Percentiles rank a stretch among this genome's conserved stretches.
Evolutionary conservation across 331 rosid genomes (phyloP).

Genomic region (Acacia concinna): DNA sequence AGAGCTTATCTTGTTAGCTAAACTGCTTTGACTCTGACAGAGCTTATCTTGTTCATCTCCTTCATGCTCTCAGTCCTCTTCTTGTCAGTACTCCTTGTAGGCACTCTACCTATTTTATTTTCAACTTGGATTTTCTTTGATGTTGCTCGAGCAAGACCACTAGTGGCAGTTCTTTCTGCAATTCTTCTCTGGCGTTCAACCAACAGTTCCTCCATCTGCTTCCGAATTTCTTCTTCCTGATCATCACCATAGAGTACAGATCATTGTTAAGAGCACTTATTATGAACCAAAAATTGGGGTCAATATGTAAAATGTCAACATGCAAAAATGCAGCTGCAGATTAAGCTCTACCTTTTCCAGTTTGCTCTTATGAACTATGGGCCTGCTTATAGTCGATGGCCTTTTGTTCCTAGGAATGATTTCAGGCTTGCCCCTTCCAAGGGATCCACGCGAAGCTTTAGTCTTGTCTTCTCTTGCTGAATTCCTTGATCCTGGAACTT

Average conservation of each 20-base stretch:
- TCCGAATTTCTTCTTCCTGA: constrained; percentile 67
- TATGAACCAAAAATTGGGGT: neutral
- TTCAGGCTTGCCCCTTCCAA: constrained; percentile 42
- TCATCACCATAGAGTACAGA: constrained; percentile 26
- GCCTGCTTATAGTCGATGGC: constrained; percentile 40
- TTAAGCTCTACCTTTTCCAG: constrained; percentile 49
- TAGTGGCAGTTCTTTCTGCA: constrained; percentile 61
- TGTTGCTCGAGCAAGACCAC: constrained; percentile 33
- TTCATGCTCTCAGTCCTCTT: constrained; percentile 38
- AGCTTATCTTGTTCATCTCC: constrained; percentile 39
- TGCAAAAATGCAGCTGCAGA: constrained; percentile 6
- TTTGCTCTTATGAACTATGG: constrained; percentile 58
- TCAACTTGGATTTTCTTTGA: constrained; percentile 42
- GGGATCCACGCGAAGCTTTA: constrained; percentile 24
- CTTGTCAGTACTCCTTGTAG: constrained; percentile 45
- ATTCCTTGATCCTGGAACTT: constrained; percentile 41
- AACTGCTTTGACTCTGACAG: constrained; percentile 43
- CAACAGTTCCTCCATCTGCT: constrained; percentile 54
- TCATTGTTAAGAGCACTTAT: constrained; percentile 11
- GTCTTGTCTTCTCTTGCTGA: constrained; percentile 38
- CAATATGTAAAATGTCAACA: constrained; percentile 7
- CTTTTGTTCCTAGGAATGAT: constrained; percentile 40
- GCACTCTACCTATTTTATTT: constrained; percentile 37
- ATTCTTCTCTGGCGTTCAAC: constrained; percentile 68
- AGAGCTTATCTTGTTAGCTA: constrained; percentile 27